phyloP scores from a whole-genome alignment of 768 basidiomycete genomes.

The Mycena latifolia region DNA sequence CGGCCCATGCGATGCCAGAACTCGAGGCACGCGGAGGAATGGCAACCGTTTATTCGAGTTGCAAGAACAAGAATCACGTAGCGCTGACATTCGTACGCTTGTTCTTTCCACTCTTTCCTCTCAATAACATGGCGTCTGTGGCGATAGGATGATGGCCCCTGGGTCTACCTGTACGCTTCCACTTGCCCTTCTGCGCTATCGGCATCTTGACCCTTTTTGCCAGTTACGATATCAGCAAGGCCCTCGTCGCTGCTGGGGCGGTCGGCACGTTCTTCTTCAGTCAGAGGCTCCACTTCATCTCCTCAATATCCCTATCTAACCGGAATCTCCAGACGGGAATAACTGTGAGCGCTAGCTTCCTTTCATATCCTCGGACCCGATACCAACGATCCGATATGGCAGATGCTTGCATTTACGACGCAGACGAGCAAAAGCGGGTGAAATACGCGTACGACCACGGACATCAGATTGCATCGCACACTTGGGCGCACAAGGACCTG shows the following conservation, averaged over 20 bases:
- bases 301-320: conserved; percentile 5
- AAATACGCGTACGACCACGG: conserved; percentile 51
- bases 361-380: neutral
- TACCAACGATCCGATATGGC: neutral
- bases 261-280: conserved; percentile 48
- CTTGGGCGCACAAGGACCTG: conserved; percentile 56
- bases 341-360: conserved; percentile 6
- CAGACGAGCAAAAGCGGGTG: conserved; percentile 46
- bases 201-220: neutral
- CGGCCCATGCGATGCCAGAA: neutral
- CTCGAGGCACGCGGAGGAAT: neutral
- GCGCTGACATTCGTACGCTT: neutral
- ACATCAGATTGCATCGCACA: conserved; percentile 60
- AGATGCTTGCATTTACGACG: conserved; percentile 57
- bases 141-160: conserved; percentile 21
- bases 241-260: conserved; percentile 39
- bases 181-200: neutral
- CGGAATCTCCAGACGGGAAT: conserved; percentile 8
- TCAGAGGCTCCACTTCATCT: neutral
- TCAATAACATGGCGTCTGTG: neutral
- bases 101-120: neutral
- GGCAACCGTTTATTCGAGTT: conserved; percentile 16
- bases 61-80: conserved; percentile 2
- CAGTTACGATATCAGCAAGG: conserved; percentile 49
- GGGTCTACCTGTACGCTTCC: conserved; percentile 5